Conservation (phyloP, 2,329 filamentous ascomycete species). For the Clarireedia sp. region DNA sequence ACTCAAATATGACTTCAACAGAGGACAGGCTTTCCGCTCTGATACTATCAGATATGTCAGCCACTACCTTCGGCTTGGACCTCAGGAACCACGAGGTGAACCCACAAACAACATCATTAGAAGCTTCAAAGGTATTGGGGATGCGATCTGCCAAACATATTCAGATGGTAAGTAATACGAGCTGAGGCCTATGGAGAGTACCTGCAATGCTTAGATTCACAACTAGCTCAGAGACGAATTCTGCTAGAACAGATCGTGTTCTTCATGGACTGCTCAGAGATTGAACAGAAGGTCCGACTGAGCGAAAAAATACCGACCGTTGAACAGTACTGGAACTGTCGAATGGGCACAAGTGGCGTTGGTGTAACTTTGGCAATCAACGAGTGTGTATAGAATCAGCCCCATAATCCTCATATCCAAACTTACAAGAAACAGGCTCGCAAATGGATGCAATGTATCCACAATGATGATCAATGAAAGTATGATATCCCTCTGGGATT, state of each 20-base stretch:
- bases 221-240: slow-evolving; percentile 11
- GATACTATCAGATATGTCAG: background rate
- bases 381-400: slow-evolving; percentile 15
- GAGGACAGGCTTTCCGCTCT: background rate
- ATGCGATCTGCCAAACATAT: slow-evolving; percentile 15
- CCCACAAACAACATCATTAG: slow-evolving; percentile 12
- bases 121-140: slow-evolving; percentile 19
- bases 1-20: background rate
- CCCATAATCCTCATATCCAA: too few species aligned
- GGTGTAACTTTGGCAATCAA: slow-evolving; percentile 14
- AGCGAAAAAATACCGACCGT: slow-evolving; percentile 15
- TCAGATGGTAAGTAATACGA: slow-evolving; percentile 8
- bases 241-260: slow-evolving; percentile 19
- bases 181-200: background rate
- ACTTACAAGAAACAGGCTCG: background rate
- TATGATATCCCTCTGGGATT: slow-evolving; percentile 18
- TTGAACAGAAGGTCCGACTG: slow-evolving; percentile 18
- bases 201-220: background rate
- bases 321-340: slow-evolving; percentile 19
- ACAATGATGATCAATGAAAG: background rate
- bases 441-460: background rate
- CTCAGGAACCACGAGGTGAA: slow-evolving; percentile 4
- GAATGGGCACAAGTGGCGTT: slow-evolving; percentile 24
- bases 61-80: background rate
- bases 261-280: slow-evolving; percentile 16